Evolutionary conservation across 2,329 filamentous ascomycete species (phyloP), one percentile per base, ranked within the genome.

Genomic region (Huntiella decipiens): DNA sequence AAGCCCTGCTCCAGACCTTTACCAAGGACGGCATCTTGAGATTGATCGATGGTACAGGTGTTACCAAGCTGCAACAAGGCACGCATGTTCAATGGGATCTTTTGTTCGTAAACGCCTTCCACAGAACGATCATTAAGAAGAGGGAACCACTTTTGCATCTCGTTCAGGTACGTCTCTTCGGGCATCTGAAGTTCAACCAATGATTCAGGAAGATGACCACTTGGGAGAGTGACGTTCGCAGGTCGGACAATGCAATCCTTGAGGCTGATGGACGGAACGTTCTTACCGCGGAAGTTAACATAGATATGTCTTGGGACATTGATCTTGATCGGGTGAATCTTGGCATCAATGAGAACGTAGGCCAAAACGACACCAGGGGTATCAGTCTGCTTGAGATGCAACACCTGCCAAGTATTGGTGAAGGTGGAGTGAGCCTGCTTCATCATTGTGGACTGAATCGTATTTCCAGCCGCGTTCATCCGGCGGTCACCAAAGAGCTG

Each of bases 81-180:
- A 36, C 88, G 75, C 41, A 93, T 73, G 52, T 83, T 84, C 4
- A 96, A 67, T 1, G 92, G 86, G 1, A 99, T 71, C 53, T 94
- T 82, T 56, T 81, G 88, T 63, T 98, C 92, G 56, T 99, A 99
- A 11, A 98, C 86, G 28, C 92, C 92, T 61, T 98, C 91, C 1
- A 98, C 83, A 52, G 49, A 46, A 16, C 43, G 49, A 36, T 51
- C 36, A 19, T 51, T 50, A n/a, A 49, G 44, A n/a, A 52, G 40
- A 7, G 48, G 48, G 16, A 50, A 50, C 49, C 49, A 51, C 22
- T 51, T 49, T 19, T 50, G 47, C 57, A 86, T 92, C 51, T 86
- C 80, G 0, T 79, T 70, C 59, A 94, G 76, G 61, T 92, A 98
- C 0, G 82, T 71, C 47, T 91, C 79, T 59, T 98, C 91, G 0